Percentiles rank a stretch among this genome's conserved stretches.
Evolutionary conservation across 179 eudicot species (phyloP).

Genomic region (Vitellaria paradoxa): DNA sequence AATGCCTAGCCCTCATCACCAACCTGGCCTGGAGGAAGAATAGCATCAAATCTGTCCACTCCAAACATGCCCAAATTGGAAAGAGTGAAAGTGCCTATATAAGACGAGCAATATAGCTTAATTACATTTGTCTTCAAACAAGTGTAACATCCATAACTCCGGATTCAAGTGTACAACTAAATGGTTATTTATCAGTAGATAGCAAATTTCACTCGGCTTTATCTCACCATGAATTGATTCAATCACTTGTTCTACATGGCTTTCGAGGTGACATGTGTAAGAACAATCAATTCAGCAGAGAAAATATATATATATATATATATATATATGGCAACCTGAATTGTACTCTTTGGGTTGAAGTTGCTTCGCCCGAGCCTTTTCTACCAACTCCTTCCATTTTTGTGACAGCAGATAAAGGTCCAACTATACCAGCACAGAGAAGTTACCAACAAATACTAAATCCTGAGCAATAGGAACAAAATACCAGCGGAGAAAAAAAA

Average conservation of each 20-base stretch:
- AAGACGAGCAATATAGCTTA: conserved; percentile 18
- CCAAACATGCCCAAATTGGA: conserved; percentile 99
- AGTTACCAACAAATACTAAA: background rate
- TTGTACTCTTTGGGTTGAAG: conserved; percentile 94
- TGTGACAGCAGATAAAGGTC: conserved; percentile 90
- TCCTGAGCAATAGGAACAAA: background rate
- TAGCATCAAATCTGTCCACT: conserved; percentile 97
- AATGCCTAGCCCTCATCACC: conserved; percentile 11
- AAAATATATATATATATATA: background rate
- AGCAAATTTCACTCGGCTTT: no score
- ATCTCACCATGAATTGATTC: no score
- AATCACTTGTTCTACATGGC: no score
- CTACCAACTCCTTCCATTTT: conserved; percentile 96
- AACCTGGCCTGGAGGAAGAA: conserved; percentile 99
- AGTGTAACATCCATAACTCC: background rate
- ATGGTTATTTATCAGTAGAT: no score
- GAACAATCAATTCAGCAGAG: no score
- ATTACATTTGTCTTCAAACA: background rate
- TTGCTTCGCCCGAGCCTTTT: conserved; percentile 93
- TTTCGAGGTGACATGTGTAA: no score
- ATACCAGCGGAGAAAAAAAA: background rate
- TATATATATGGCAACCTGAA: conserved; percentile 45
- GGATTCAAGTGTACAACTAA: background rate
- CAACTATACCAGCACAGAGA: conserved; percentile 50
- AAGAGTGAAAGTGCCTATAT: conserved; percentile 87